phyloP scores from a whole-genome alignment of 768 basidiomycete genomes.

The Lentinula sp. region DNA sequence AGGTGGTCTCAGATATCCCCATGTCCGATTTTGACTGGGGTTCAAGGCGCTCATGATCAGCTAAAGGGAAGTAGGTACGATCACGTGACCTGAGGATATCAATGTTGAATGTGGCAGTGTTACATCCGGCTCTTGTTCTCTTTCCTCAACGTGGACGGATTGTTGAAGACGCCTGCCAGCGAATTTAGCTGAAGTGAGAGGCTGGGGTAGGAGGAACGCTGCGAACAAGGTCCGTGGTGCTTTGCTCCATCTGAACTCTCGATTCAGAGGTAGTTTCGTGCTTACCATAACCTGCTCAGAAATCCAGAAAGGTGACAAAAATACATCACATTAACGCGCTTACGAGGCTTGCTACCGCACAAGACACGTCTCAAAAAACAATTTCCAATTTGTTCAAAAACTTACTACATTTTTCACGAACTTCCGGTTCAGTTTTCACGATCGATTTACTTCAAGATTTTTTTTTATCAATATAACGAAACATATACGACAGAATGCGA shows the following conservation, averaged over 20 bases:
- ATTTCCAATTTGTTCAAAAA: neutral
- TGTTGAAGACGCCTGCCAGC: neutral
- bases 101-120: conserved; percentile 1
- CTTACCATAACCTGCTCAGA: neutral
- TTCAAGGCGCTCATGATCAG: no score
- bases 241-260: neutral
- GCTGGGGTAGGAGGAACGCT: conserved; percentile 4
- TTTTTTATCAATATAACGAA: conserved; percentile 2
- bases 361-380: conserved; percentile 1
- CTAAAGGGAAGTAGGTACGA: neutral
- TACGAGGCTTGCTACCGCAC: conserved; percentile 1
- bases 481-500: conserved; percentile 10
- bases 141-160: neutral
- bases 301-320: conserved; percentile 3
- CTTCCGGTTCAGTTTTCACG: neutral
- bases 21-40: no score
- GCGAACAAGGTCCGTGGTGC: neutral
- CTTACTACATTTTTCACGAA: neutral
- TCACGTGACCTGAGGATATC: neutral
- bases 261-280: neutral
- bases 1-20: no score
- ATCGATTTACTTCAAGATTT: neutral
- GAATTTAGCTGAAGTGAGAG: neutral
- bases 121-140: conserved; percentile 2
- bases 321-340: conserved; percentile 4